Evolutionary conservation across 2,329 filamentous ascomycete species (phyloP), one percentile per base, ranked within the genome.

Genomic region (Stagonosporopsis cucurbitacearum): DNA sequence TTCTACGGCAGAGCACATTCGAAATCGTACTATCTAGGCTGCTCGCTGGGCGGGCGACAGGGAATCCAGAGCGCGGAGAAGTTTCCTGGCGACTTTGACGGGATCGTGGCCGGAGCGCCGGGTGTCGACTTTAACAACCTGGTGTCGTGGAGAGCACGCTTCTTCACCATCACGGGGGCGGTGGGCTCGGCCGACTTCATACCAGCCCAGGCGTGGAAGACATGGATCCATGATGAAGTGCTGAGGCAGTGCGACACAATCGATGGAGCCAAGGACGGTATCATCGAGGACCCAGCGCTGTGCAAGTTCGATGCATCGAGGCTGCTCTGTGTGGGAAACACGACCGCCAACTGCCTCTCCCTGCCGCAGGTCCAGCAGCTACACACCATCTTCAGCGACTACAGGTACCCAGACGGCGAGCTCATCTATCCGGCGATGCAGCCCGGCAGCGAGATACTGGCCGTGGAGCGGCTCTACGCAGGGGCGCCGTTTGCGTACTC

Each of bases 401-500:
- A 80, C 54, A 75, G 73, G 59, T 72, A 75, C 55, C 68, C 68
- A 2, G 65, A 78, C 40, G 80, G 80, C 39, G 60, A 70, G 3
- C 64, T 82, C 2, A 75, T 83, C 23, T 84, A 76, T 63, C 81
- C 81, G 0, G 71, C 74, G 3, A 77, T 83, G 68, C 75, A 81
- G 44, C 80, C 78, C 11, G 81, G 81, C 19, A 74, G 73, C 12
- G 78, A 81, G 59, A 55, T 77, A 7, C 66, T 71, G 13, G 76
- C 78, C 1, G 75, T 69, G 0, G 49, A 69, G 2, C 64, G 72
- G 17, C 66, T 78, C 47, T 76, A 76, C 52, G 69, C 66, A 13
- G 78, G 77, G 8, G 45, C 59, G 2, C 74, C 76, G 0, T 79
- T 75, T 33, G 11, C 54, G 8, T 77, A 74, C 57, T 78, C 74